Base-by-base conservation (phyloP, 139 green algal species). In the Nannochloris sp. region DNA sequence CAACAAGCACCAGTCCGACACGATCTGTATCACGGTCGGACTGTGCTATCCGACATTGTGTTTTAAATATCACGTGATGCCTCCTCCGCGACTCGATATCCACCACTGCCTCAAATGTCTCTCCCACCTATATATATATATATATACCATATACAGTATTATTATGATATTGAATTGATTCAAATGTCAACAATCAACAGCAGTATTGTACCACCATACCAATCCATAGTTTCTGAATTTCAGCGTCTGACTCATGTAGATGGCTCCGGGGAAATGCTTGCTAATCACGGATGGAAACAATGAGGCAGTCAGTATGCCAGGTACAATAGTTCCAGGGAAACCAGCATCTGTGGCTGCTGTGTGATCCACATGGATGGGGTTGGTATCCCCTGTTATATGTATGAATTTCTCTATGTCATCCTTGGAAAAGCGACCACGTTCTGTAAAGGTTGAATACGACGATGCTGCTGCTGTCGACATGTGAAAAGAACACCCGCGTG, bases 231-330 rank as follows among this genome's bases (percentile, higher is more conserved):
- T 16, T 16, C 73, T 57, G 50, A 94, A 94, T 18, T 72, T 78
- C 1, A 91, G 69, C 0, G 57, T 76, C 65, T 94, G 87, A 0
- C 29, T 78, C 0, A 73, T 27, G 46, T 94, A 94, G 9, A 92
- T 21, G 1, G 81, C 75, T 0, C 85, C 83, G 2, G 83, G 83
- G 24, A 85, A 87, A 16, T 31, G 27, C 4, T 56, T 75, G 12
- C 81, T 83, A 12, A 94, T 88, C 27, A 91, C 75, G 4, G 81
- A 84, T 12, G 83, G 82, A 19, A 94, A 92, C 18, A 92, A 67
- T 0, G 81, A 83, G 0, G 84, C 83, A 23, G 80, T 44, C 1
- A 94, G 63, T 43, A 89, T 81, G 29, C 87, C 87, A 9, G 85
- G 85, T n/a, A 94, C 23, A 2, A 88, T 51, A 4, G 73, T 43